These are phyloP conservation scores for Stagonosporopsis vannaccii DNA, from an alignment of 2,329 filamentous ascomycete genomes.

Conservation along the genomic window DNA sequence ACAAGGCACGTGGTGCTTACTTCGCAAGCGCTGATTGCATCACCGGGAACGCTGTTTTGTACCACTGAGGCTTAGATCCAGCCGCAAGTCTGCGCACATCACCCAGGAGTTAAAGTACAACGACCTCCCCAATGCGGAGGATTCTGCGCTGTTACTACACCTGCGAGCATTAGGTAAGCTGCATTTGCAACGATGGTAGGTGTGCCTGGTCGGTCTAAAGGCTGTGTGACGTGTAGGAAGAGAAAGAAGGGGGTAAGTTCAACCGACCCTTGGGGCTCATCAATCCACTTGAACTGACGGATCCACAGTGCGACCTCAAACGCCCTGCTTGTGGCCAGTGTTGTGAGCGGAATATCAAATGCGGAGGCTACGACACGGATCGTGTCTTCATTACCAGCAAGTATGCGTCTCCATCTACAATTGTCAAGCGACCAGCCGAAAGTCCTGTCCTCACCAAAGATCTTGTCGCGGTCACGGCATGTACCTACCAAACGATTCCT, in stretches of 20 bases:
- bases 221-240: conserved; percentile 40
- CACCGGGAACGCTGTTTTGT: not conserved
- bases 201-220: conserved; percentile 44
- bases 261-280: not conserved
- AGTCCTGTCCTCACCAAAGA: not conserved
- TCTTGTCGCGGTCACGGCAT: conserved; percentile 7
- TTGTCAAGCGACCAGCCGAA: not conserved
- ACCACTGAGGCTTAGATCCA: not conserved
- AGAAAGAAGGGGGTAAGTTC: conserved; percentile 64
- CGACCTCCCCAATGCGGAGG: conserved; percentile 21
- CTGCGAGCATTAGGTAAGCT: not conserved
- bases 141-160: conserved; percentile 26
- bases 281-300: conserved; percentile 1
- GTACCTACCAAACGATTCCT: conserved; percentile 14
- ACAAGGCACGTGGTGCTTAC: not conserved
- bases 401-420: not conserved
- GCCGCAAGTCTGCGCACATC: not conserved
- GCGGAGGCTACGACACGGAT: conserved; percentile 70
- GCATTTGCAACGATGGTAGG: conserved; percentile 27
- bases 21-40: conserved; percentile 3
- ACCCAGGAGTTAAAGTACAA: conserved; percentile 2
- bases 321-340: conserved; percentile 69
- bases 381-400: conserved; percentile 64
- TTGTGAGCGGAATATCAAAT: conserved; percentile 62
- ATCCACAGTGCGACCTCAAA: conserved; percentile 65